These are phyloP conservation scores for Pistacia vera DNA, from an alignment of 345 rosid species.

Conservation along the genomic window DNA sequence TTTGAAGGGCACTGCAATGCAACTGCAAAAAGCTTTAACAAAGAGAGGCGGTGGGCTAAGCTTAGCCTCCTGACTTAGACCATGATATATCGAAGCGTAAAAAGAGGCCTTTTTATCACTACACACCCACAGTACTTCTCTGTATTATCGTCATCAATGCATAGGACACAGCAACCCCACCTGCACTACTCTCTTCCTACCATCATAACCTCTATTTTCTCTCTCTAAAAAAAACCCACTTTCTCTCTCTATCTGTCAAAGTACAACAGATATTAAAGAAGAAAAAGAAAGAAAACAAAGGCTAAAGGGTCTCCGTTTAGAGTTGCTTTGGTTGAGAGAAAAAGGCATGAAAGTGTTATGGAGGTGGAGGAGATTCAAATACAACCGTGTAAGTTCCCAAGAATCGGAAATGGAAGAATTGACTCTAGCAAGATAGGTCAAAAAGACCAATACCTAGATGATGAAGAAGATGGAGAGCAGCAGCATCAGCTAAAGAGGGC, in stretches of 20 bases:
- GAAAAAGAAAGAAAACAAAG: background rate
- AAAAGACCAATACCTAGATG: conserved; percentile 45
- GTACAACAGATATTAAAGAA: conserved; percentile 2
- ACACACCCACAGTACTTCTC: conserved; percentile 46
- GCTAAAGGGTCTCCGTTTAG: conserved; percentile 17
- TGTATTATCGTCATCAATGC: conserved; percentile 63
- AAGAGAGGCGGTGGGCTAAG: conserved; percentile 30
- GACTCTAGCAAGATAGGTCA: conserved; percentile 40
- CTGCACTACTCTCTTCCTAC: conserved; percentile 31
- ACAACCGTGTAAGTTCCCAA: conserved; percentile 60
- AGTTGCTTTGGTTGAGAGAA: conserved; percentile 21
- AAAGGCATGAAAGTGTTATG: conserved; percentile 87
- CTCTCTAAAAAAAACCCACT: background rate
- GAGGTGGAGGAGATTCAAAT: conserved; percentile 78
- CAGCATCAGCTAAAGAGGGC: conserved; percentile 38
- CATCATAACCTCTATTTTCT: conserved; percentile 28
- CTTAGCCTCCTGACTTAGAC: conserved; percentile 72
- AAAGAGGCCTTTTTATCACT: conserved; percentile 39
- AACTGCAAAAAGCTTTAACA: conserved; percentile 60
- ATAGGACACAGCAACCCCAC: conserved; percentile 50
- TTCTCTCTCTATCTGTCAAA: conserved; percentile 10
- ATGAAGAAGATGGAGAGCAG: conserved; percentile 52
- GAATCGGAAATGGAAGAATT: conserved; percentile 49
- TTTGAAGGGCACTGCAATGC: conserved; percentile 52
- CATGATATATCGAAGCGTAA: conserved; percentile 65